A percentile compares a stretch with the other conserved stretches of the same genome.
Evolutionary conservation across 108 stramenopile genomes (phyloP).

Genomic region (Phaeodactylum tricornutum): DNA sequence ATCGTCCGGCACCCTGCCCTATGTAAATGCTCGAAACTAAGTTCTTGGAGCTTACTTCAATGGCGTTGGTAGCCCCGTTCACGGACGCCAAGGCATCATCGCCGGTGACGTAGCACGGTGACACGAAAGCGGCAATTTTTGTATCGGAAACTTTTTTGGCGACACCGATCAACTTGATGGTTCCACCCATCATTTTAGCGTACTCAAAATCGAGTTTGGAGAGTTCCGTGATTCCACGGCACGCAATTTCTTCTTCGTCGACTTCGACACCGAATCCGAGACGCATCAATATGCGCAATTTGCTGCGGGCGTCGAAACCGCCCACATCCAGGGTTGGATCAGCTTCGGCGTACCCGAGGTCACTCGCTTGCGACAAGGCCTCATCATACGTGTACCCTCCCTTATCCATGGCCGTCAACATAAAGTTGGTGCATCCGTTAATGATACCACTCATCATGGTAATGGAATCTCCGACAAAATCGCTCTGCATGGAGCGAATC

Average conservation of each 20-base stretch:
- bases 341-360: slow-evolving; percentile 90
- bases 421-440: slow-evolving; percentile 98
- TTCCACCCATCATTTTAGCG: slow-evolving; percentile 85
- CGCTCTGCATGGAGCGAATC: slow-evolving; percentile 89
- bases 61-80: slow-evolving; percentile 78
- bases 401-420: slow-evolving; percentile 94
- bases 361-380: slow-evolving; percentile 78
- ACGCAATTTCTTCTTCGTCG: slow-evolving; percentile 70
- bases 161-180: slow-evolving; percentile 79
- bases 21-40: slow-evolving; percentile 64
- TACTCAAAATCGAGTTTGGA: slow-evolving; percentile 83
- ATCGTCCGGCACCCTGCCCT: slow-evolving; percentile 84
- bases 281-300: slow-evolving; percentile 81
- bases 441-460: slow-evolving; percentile 82
- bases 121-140: slow-evolving; percentile 71
- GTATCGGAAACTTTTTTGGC: slow-evolving; percentile 42
- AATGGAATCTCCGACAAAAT: slow-evolving; percentile 88
- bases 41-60: slow-evolving; percentile 71
- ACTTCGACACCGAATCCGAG: slow-evolving; percentile 82
- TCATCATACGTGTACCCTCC: slow-evolving; percentile 84
- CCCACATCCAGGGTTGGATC: slow-evolving; percentile 92
- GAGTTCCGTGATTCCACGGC: slow-evolving; percentile 77
- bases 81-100: slow-evolving; percentile 64
- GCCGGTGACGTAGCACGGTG: slow-evolving; percentile 68
- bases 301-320: slow-evolving; percentile 83